Conservation (phyloP, 352 stramenopile genomes). For the Pythium myriotylum region DNA sequence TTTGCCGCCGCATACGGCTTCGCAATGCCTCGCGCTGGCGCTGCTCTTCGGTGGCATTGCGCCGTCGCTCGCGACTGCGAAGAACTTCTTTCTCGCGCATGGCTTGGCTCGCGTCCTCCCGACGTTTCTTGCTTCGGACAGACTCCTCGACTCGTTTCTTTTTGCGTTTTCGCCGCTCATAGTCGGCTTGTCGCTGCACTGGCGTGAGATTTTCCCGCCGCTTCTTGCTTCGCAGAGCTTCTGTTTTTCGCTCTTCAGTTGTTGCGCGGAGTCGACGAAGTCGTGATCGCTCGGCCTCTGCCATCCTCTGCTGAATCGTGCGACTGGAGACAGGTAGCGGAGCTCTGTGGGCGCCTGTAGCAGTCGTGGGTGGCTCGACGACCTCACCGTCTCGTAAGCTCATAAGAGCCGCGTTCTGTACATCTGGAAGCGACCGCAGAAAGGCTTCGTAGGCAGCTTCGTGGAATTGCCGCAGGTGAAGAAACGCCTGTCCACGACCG, state of each 20-base stretch:
- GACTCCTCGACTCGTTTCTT: slow-evolving; percentile 54
- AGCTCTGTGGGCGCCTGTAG: neutral
- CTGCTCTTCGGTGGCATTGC: slow-evolving; percentile 69
- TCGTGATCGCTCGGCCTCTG: slow-evolving; percentile 65
- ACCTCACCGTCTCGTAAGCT: slow-evolving; percentile 4
- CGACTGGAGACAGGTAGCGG: slow-evolving; percentile 7
- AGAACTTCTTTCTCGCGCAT: slow-evolving; percentile 53
- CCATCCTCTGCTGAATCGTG: slow-evolving; percentile 33
- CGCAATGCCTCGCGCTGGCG: slow-evolving; percentile 60
- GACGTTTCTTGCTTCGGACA: slow-evolving; percentile 47
- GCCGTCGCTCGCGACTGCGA: slow-evolving; percentile 59
- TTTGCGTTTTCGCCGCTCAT: slow-evolving; percentile 63
- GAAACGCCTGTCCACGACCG: slow-evolving; percentile 58
- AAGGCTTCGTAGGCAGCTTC: slow-evolving; percentile 58
- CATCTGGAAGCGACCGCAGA: slow-evolving; percentile 44
- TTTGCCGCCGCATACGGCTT: slow-evolving; percentile 54
- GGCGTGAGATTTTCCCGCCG: slow-evolving; percentile 66
- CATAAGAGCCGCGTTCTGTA: slow-evolving; percentile 20
- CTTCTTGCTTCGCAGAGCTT: slow-evolving; percentile 60
- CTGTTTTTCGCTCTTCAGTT: slow-evolving; percentile 43
- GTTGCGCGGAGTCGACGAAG: slow-evolving; percentile 51
- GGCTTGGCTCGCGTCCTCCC: slow-evolving; percentile 47
- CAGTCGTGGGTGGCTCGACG: neutral
- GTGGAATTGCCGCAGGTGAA: slow-evolving; percentile 65
- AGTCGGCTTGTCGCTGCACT: slow-evolving; percentile 62